A percentile compares a stretch with the other conserved stretches of the same genome.
Conservation (phyloP, 345 rosid species). For the Brassica carinata region DNA sequence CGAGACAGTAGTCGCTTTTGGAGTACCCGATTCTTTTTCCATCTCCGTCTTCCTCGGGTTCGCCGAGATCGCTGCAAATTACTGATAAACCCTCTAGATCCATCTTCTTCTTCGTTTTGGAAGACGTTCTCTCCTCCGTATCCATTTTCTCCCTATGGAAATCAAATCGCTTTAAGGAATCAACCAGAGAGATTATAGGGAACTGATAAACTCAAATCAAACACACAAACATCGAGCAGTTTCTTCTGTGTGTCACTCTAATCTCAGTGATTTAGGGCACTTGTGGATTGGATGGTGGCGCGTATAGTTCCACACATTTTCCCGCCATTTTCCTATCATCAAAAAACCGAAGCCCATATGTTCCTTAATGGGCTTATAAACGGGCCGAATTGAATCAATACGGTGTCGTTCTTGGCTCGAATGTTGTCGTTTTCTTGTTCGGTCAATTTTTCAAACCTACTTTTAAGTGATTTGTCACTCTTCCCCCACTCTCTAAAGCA, state of each 20-base stretch:
- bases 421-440: neutral
- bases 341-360: conserved; percentile 2
- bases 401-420: neutral
- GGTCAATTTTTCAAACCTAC: conserved; percentile 4
- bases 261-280: conserved; percentile 37
- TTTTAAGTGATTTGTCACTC: conserved; percentile 36
- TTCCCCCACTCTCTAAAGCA: conserved; percentile 69
- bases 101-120: conserved; percentile 40
- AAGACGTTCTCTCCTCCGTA: conserved; percentile 37
- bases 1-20: conserved; percentile 65
- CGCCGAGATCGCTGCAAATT: conserved; percentile 72
- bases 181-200: neutral
- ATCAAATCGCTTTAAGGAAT: neutral
- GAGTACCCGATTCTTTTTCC: conserved; percentile 59
- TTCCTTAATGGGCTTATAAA: neutral
- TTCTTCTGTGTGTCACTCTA: neutral
- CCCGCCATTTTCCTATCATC: conserved; percentile 31
- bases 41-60: conserved; percentile 51
- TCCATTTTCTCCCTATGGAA: conserved; percentile 26
- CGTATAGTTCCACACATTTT: conserved; percentile 20
- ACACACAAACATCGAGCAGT: neutral
- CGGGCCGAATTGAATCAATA: neutral
- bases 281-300: conserved; percentile 23
- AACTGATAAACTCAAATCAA: neutral
- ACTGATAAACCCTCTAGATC: conserved; percentile 66